Evolutionary conservation across 805 yeast species (phyloP), one percentile per base, ranked within the genome.

Genomic region (Maudiozyma bulderi): DNA sequence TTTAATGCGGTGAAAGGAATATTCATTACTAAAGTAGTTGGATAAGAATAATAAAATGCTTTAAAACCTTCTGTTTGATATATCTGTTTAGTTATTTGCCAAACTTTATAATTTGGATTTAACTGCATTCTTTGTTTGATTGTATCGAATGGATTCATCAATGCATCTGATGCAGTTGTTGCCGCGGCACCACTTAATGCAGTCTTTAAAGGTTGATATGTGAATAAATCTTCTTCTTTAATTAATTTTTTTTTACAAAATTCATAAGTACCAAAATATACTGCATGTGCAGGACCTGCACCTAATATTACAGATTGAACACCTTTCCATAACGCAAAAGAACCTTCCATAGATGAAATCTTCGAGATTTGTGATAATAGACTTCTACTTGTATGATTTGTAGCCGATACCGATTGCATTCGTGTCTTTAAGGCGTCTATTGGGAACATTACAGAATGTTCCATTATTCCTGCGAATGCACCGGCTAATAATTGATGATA

Each of bases 401-500:
- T 20, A 3, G 10, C 28, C 9, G 9, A 5, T 26, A 50, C 53
- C 1, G 66, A 59, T 66, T 93, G 99, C 93, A 91, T 88, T 64
- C 99, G 75, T 6, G 99, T 93, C 71, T 91, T 91, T 58, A 93
- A 77, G 11, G 95, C 93, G 66, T 93, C 99, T 41, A 93, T 80
- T 1, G 99, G 99, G 64, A 83, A 93, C 98, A 93, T 91, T 42
- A 93, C 90, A 0, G 96, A 83, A 69, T 93, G 99, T 66, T 93
- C 99, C 98, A 93, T 88, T 47, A 93, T 88, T 34, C 99, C 99
- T 14, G 99, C 99, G 69, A 89, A 86, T 0, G 98, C 98, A n/a
- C 99, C 99, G 1, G 99, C 99, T n/a, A 80, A 63, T 52, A 93
- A 75, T 64, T 90, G 95, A 3, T 95, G 86, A 9, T 80, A 63